phyloP scores from a whole-genome alignment of 202 grass and related monocot species.

The Digitaria exilis region DNA sequence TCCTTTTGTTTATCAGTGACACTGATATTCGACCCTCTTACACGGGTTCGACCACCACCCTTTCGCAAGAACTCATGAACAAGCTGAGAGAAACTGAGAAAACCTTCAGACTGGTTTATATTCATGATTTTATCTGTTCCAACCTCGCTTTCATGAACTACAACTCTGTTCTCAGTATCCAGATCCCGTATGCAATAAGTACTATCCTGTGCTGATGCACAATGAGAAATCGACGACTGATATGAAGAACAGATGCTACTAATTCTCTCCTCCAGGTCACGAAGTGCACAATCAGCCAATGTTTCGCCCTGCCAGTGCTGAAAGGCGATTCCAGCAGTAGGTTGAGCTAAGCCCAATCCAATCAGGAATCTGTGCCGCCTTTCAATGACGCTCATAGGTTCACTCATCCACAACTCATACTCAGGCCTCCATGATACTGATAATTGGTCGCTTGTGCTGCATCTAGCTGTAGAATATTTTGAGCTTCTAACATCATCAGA shows the following conservation, averaged over 20 bases:
- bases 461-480: slow-evolving; percentile 33
- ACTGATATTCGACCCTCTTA: background rate
- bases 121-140: slow-evolving; percentile 38
- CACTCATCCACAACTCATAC: slow-evolving; percentile 49
- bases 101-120: slow-evolving; percentile 44
- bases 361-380: slow-evolving; percentile 60
- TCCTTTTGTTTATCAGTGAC: slow-evolving; percentile 17
- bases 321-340: slow-evolving; percentile 16
- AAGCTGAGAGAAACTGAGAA: slow-evolving; percentile 44
- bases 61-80: slow-evolving; percentile 28
- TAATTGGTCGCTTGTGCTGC: slow-evolving; percentile 23
- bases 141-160: slow-evolving; percentile 37
- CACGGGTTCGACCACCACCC: background rate
- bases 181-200: slow-evolving; percentile 45
- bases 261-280: slow-evolving; percentile 44
- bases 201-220: slow-evolving; percentile 18
- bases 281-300: background rate
- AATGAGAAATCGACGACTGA: slow-evolving; percentile 44
- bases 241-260: slow-evolving; percentile 41
- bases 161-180: slow-evolving; percentile 23
- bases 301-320: slow-evolving; percentile 23
- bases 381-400: slow-evolving; percentile 58
- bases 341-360: slow-evolving; percentile 58
- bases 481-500: slow-evolving; percentile 47
- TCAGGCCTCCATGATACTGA: slow-evolving; percentile 26